These are phyloP conservation scores for Saturnispora ahearnii DNA, from an alignment of 805 yeast genomes.

Conservation along the genomic window DNA sequence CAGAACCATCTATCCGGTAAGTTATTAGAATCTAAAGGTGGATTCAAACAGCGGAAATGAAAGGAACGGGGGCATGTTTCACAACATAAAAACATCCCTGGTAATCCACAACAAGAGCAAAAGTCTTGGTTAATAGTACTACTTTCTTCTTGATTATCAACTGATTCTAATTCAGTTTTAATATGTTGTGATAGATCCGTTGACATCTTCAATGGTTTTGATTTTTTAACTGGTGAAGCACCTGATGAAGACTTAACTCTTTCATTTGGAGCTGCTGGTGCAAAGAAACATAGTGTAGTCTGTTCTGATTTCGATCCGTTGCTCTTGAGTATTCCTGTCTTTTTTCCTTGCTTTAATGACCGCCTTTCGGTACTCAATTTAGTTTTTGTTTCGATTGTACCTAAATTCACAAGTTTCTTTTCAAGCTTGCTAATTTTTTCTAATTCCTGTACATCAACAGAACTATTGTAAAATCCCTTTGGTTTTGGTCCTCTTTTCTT, in stretches of 20 bases:
- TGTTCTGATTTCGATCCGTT: background rate
- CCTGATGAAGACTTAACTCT: background rate
- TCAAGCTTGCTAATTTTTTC: constrained; percentile 13
- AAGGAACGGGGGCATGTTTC: constrained; percentile 89
- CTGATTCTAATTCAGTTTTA: background rate
- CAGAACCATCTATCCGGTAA: constrained; percentile 91
- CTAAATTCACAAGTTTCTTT: constrained; percentile 14
- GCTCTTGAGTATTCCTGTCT: background rate
- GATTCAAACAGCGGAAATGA: constrained; percentile 85
- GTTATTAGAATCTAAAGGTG: constrained; percentile 67
- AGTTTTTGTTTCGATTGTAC: constrained; percentile 7
- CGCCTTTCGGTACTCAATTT: constrained; percentile 14
- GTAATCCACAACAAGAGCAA: constrained; percentile 83
- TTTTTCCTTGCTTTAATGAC: background rate
- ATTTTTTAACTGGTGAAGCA: constrained; percentile 10
- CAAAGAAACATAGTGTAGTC: background rate
- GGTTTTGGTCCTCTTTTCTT: constrained; percentile 7
- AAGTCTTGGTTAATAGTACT: constrained; percentile 63
- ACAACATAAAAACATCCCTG: constrained; percentile 88
- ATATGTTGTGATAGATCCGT: background rate
- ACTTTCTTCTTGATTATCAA: constrained; percentile 12
- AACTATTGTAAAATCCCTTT: background rate
- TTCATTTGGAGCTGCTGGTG: background rate
- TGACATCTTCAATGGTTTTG: constrained; percentile 12
- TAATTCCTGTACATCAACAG: constrained; percentile 10